Base-by-base conservation (phyloP, 164 flowering plant species). In the Stephania yunnanensis region DNA sequence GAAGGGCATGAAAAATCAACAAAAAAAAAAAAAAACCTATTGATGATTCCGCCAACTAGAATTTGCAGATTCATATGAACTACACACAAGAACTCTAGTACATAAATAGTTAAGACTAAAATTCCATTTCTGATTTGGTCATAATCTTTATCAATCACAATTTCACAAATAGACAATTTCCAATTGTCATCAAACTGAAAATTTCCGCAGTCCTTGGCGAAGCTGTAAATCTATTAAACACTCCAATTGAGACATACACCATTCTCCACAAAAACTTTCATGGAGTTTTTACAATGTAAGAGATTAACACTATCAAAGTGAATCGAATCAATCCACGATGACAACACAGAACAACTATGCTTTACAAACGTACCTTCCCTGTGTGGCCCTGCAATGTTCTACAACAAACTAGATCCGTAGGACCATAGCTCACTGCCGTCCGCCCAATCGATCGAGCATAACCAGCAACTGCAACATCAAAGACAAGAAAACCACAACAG, bases 371-470 rank as follows among this genome's bases (percentile, higher is more conserved):
- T 55, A 80, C 99, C 97, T 91, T 95, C 50, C 98, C 99, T 2
- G 97, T 90, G 74, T 95, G 99, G 5, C 99, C 99, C 78, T 92
- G 98, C 83, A 93, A 82, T 1, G 89, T 92, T 83, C 98, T 81
- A 74, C 98, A 90, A 75, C 98, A 95, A 1, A 93, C 95, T 66
- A 93, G 93, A 92, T 93, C 98, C 71, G 97, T 95, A 0, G 90
- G 94, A 4, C 92, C 95, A 70, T 92, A 95, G 25, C 82, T 84
- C 58, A 95, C 87, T 42, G 91, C 78, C 70, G 83, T 82, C 80
- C 84, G 78, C 53, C 93, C 95, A 74, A 84, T 91, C n/a, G 91
- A 52, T 80, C 84, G 84, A 42, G 98, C 88, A 79, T 87, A 91
- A 6, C 87, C 86, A 3, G 96, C 89, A 78, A 93, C 99, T 95